Evolutionary conservation across 306 rosid genomes (phyloP).

Genomic region (Castanopsis chinensis): DNA sequence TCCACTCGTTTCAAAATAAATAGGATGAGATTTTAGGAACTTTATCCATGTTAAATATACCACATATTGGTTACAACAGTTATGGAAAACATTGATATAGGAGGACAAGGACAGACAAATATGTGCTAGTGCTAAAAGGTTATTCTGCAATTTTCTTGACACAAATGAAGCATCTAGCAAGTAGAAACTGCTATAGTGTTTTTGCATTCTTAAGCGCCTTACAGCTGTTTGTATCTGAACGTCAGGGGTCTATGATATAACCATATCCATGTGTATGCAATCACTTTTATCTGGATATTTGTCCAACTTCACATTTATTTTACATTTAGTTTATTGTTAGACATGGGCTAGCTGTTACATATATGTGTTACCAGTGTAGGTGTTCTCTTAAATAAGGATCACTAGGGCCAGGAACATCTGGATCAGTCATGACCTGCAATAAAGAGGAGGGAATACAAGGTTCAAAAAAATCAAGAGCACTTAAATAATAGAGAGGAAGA

Average conservation of each 20-base stretch:
- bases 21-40: too few relatives aligned
- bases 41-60: too few relatives aligned
- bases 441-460: background rate
- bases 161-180: background rate
- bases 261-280: background rate
- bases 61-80: background rate
- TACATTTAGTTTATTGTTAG: background rate
- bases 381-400: slow-evolving; percentile 86
- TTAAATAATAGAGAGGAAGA: slow-evolving; percentile 7
- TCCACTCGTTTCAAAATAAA: too few relatives aligned
- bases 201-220: too few relatives aligned
- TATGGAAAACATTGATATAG: background rate
- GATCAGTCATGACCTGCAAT: slow-evolving; percentile 76
- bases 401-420: slow-evolving; percentile 92
- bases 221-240: too few relatives aligned
- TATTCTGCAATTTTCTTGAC: background rate
- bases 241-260: background rate
- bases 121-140: background rate
- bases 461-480: background rate
- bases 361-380: slow-evolving; percentile 64
- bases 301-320: too few relatives aligned
- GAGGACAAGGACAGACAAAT: background rate
- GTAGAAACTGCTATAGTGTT: background rate
- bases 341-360: background rate
- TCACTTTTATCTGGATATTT: too few relatives aligned